Evolutionary conservation across 257 asterid species (phyloP), one percentile per base, ranked within the genome.

Genomic region (Salvia rosmarinus): DNA sequence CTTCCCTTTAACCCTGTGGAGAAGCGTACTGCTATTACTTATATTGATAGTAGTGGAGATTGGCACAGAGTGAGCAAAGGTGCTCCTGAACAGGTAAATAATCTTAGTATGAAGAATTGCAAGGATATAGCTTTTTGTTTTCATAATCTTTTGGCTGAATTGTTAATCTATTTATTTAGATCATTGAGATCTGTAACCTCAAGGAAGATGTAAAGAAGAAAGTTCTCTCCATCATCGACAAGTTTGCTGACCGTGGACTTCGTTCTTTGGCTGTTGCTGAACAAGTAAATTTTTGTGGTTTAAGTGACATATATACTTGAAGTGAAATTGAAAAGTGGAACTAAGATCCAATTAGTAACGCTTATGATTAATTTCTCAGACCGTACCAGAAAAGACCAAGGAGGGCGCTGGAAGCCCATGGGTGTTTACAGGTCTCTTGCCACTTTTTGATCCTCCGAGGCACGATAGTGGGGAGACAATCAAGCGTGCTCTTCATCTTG

Each of bases 401-500:
- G 96, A 90, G 7, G 78, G 92, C 39, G 43, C 90, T 0, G 96
- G 95, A 43, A 80, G 81, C 10, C 89, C 95, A 9, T 90, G 95
- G 96, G 67, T 44, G 13, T 85, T 90, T 44, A 82, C 72, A 0
- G 96, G 95, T 13, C 84, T 90, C 2, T 81, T 90, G 77, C 96
- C 96, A 5, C 88, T 88, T 90, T 90, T 90, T 34, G 96, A 90
- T 58, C 96, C 96, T 12, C 96, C 96, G 14, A 86, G 96, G 74
- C 92, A 88, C 39, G 96, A 90, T 80, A 90, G 96, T 59, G 92
- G 83, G 0, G 95, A 88, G 78, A 90, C 96, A 20, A 90, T 90
- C 66, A 85, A 70, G 23, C 83, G 91, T 10, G 95, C 96, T 9
- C 81, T 90, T 3, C 67, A 85, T 64, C 90, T 90, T 10, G 96